Evolutionary conservation across 495 filamentous ascomycete species (phyloP).

Genomic region (Lasiosphaeris hirsuta): DNA sequence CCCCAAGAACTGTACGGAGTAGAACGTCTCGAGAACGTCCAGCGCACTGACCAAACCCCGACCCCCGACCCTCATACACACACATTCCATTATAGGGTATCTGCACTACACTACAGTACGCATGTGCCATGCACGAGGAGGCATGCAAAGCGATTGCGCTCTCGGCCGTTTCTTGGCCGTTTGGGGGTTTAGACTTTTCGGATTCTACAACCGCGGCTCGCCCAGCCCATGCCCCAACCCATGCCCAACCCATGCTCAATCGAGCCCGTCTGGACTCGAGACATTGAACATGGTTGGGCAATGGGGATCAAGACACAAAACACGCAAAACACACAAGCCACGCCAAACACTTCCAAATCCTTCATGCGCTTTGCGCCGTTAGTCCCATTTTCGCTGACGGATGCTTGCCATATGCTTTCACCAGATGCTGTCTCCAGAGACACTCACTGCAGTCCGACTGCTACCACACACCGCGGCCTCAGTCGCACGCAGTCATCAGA

Average conservation of each 20-base stretch:
- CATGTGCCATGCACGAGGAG: no score
- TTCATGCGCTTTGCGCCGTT: neutral
- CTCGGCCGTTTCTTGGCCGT: no score
- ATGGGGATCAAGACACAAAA: neutral
- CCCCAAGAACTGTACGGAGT: no score
- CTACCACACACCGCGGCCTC: neutral
- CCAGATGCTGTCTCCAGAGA: neutral
- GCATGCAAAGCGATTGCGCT: no score
- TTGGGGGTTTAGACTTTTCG: neutral
- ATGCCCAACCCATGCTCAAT: neutral
- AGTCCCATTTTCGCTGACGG: neutral
- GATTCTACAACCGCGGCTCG: neutral
- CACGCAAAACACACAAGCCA: neutral
- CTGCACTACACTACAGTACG: no score
- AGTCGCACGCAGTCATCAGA: no score
- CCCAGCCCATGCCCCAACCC: neutral
- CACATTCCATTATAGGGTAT: no score
- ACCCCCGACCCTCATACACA: no score
- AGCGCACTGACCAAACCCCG: neutral
- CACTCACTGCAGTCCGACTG: neutral
- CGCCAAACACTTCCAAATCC: neutral
- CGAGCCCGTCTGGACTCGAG: neutral
- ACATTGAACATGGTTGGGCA: neutral
- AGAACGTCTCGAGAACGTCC: slow-evolving; percentile 11
- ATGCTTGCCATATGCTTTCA: neutral